These are phyloP conservation scores for Penicillium sp. DNA, from an alignment of 2,329 filamentous ascomycete species.

Conservation along the genomic window DNA sequence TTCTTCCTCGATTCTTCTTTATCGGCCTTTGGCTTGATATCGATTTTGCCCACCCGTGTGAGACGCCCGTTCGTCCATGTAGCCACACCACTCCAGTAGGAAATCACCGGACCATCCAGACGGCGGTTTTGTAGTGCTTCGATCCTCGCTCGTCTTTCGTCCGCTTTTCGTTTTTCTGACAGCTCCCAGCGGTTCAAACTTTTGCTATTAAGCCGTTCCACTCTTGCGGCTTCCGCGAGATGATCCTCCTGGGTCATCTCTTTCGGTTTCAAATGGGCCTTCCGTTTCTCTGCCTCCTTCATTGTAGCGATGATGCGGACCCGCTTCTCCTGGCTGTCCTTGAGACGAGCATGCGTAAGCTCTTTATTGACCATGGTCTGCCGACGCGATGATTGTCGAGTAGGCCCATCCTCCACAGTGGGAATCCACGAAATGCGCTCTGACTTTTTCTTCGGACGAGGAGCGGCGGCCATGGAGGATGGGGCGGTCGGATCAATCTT, in stretches of 20 bases:
- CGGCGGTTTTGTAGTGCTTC: constrained; percentile 85
- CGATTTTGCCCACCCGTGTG: constrained; percentile 65
- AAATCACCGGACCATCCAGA: constrained; percentile 83
- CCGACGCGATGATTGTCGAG: constrained; percentile 60
- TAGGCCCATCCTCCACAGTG: constrained; percentile 59
- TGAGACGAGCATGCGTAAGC: constrained; percentile 49
- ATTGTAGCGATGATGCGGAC: constrained; percentile 54
- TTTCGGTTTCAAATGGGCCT: constrained; percentile 72
- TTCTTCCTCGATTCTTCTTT: constrained; percentile 47
- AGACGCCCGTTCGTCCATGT: constrained; percentile 75
- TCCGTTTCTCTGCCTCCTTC: constrained; percentile 59
- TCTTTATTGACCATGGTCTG: constrained; percentile 67
- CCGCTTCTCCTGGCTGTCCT: constrained; percentile 50
- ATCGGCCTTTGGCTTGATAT: constrained; percentile 42
- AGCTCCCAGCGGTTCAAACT: constrained; percentile 92
- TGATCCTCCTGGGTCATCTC: constrained; percentile 85
- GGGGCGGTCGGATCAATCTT: constrained; percentile 61
- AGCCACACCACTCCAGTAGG: constrained; percentile 89
- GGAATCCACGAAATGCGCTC: constrained; percentile 70
- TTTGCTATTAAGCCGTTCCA: constrained; percentile 84
- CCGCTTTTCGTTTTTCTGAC: constrained; percentile 82
- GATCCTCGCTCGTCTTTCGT: constrained; percentile 76
- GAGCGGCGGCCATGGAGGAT: constrained; percentile 37
- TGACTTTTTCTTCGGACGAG: constrained; percentile 64
- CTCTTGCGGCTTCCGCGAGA: constrained; percentile 73